Evolutionary conservation across 2,329 filamentous ascomycete genomes (phyloP).

Genomic region (Colletotrichum zoysiae): DNA sequence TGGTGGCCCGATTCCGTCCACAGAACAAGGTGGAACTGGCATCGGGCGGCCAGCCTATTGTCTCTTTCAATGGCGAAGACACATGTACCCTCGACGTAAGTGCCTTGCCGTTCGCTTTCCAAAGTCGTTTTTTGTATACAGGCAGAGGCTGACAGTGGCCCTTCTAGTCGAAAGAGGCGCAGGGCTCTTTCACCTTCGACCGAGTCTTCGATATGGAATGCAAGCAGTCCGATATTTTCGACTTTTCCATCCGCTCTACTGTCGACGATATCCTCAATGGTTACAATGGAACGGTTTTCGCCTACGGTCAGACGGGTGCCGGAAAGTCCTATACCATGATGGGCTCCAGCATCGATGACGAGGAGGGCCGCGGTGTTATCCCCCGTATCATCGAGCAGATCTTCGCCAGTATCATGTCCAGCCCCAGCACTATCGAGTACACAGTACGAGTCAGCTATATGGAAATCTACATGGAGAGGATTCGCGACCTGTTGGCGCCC

Average conservation of each 20-base stretch:
- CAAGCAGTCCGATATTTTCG: slow-evolving; percentile 92
- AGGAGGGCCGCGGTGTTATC: slow-evolving; percentile 90
- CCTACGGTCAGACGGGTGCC: slow-evolving; percentile 97
- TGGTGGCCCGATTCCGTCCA: slow-evolving; percentile 97
- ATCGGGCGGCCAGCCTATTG: slow-evolving; percentile 91
- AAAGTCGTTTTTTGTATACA: slow-evolving; percentile 4
- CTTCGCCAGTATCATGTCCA: slow-evolving; percentile 93
- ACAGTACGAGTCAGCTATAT: slow-evolving; percentile 99
- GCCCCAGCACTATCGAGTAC: slow-evolving; percentile 94
- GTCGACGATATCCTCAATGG: slow-evolving; percentile 99
- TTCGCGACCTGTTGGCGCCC: slow-evolving; percentile 91
- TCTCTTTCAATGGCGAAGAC: slow-evolving; percentile 88
- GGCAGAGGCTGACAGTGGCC: slow-evolving; percentile 20
- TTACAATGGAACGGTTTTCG: slow-evolving; percentile 99
- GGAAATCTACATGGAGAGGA: slow-evolving; percentile 99
- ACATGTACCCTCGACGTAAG: slow-evolving; percentile 88
- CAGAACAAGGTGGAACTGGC: slow-evolving; percentile 95
- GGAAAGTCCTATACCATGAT: slow-evolving; percentile 99
- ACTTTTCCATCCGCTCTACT: slow-evolving; percentile 95
- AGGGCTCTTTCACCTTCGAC: slow-evolving; percentile 94
- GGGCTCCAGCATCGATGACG: slow-evolving; percentile 93
- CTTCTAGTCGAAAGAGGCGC: slow-evolving; percentile 80
- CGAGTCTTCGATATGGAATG: slow-evolving; percentile 96
- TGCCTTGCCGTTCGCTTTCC: slow-evolving; percentile 41
- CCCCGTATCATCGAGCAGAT: slow-evolving; percentile 98